phyloP scores from a whole-genome alignment of 176 grass and related monocot genomes.

The Bothriochloa decipiens region DNA sequence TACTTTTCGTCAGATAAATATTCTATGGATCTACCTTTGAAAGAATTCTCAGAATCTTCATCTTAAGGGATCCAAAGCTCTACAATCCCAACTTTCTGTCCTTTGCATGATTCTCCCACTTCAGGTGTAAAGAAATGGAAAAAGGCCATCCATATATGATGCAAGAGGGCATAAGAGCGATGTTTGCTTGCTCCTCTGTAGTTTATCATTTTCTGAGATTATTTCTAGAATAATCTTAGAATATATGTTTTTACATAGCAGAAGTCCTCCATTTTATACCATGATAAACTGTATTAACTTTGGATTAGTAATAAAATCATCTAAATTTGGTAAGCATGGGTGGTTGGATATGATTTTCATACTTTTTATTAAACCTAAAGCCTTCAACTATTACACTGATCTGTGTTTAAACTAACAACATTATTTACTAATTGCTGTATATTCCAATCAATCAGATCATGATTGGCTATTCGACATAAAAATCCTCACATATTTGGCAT shows the following conservation, averaged over 20 bases:
- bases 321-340: not conserved
- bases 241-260: not conserved
- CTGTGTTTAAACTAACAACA: not conserved
- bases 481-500: not conserved
- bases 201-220: not conserved
- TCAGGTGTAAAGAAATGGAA: conserved; percentile 1
- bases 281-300: conserved; percentile 5
- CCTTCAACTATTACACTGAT: not conserved
- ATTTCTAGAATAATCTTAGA: not conserved
- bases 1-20: conserved; percentile 25
- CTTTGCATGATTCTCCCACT: conserved; percentile 18
- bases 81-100: conserved; percentile 32
- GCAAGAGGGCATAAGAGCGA: not conserved
- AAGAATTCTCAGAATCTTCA: conserved; percentile 30
- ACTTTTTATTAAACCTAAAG: not conserved
- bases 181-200: not conserved
- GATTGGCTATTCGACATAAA: not conserved
- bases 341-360: not conserved
- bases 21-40: conserved; percentile 18
- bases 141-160: not conserved
- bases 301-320: not conserved
- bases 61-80: conserved; percentile 9
- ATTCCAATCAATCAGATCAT: not conserved
- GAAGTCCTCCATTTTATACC: not conserved
- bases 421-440: not conserved